These are phyloP conservation scores for Pyronema omphalodes DNA, from an alignment of 495 filamentous ascomycete species.

Conservation along the genomic window DNA sequence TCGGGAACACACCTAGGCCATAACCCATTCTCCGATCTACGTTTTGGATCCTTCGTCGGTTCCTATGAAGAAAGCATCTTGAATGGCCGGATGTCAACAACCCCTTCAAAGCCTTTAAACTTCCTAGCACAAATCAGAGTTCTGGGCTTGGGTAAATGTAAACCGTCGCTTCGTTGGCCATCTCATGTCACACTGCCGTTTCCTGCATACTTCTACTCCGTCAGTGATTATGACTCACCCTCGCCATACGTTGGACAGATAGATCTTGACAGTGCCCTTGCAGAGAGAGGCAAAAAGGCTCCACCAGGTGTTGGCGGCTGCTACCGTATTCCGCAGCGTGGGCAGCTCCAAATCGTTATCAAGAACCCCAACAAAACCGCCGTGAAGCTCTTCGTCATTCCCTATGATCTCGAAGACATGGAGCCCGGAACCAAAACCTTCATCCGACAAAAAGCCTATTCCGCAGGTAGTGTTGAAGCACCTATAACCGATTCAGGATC, in stretches of 20 bases:
- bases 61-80: constrained; percentile 96
- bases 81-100: constrained; percentile 89
- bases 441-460: constrained; percentile 85
- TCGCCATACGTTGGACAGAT: constrained; percentile 93
- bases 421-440: constrained; percentile 90
- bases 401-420: constrained; percentile 94
- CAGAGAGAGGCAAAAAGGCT: constrained; percentile 27
- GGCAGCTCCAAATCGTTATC: constrained; percentile 84
- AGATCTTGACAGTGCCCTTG: constrained; percentile 66
- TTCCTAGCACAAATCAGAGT: constrained; percentile 95
- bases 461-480: constrained; percentile 45
- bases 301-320: constrained; percentile 49
- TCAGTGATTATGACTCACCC: constrained; percentile 48
- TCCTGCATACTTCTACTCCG: constrained; percentile 77
- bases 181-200: constrained; percentile 85
- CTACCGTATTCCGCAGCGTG: constrained; percentile 88
- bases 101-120: constrained; percentile 77
- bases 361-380: constrained; percentile 27
- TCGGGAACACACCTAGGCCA: constrained; percentile 42
- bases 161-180: constrained; percentile 66
- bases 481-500: constrained; percentile 13
- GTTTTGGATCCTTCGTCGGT: constrained; percentile 75
- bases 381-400: constrained; percentile 52
- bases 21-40: constrained; percentile 39
- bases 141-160: constrained; percentile 76